These are phyloP conservation scores for Fusarium burgessii DNA, from an alignment of 2,329 filamentous ascomycete genomes.

Conservation along the genomic window DNA sequence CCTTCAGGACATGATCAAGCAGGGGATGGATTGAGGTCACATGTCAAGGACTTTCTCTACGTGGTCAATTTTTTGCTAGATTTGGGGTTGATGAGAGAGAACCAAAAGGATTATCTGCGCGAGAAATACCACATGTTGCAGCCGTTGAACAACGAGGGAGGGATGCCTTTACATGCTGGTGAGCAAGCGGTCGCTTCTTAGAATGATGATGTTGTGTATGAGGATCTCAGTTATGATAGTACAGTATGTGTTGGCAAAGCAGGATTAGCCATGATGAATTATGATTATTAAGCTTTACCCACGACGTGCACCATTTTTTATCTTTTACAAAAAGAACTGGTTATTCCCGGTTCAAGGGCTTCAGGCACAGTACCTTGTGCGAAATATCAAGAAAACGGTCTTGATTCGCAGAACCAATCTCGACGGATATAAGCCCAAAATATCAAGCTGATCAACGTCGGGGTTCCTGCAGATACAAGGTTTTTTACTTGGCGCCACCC, in stretches of 20 bases:
- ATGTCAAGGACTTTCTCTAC: slow-evolving; percentile 66
- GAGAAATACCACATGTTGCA: slow-evolving; percentile 55
- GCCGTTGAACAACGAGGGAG: slow-evolving; percentile 43
- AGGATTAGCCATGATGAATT: slow-evolving; percentile 9
- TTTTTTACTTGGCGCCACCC: slow-evolving; percentile 15
- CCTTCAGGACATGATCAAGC: slow-evolving; percentile 55
- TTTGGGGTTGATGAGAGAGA: slow-evolving; percentile 60
- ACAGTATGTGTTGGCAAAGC: neutral
- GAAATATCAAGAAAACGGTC: neutral
- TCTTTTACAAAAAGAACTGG: neutral
- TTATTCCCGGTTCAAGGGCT: neutral
- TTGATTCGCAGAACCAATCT: neutral
- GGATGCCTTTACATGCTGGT: slow-evolving; percentile 14
- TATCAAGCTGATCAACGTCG: neutral
- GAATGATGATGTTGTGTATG: neutral
- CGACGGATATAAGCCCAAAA: neutral
- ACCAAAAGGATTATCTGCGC: slow-evolving; percentile 57
- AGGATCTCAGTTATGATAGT: neutral
- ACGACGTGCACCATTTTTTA: neutral
- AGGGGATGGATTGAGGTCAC: slow-evolving; percentile 58
- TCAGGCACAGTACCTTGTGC: neutral
- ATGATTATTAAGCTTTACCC: slow-evolving; percentile 12
- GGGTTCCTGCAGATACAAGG: slow-evolving; percentile 13
- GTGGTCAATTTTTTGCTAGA: slow-evolving; percentile 63
- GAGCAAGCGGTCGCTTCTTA: slow-evolving; percentile 24